phyloP scores from a whole-genome alignment of 768 basidiomycete species.

The Collybia sordida region DNA sequence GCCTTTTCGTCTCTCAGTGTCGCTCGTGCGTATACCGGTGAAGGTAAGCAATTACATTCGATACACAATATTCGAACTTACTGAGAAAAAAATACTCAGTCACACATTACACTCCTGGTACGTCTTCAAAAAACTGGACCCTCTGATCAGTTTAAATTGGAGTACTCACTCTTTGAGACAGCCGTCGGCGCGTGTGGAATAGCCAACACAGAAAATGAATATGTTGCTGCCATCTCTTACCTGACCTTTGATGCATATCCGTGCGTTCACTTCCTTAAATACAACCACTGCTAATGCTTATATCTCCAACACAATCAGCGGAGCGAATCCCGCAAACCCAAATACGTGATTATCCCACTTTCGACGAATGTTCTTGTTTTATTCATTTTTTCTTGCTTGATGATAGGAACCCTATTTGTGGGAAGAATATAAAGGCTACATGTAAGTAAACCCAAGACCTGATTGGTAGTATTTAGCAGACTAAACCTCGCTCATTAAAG shows the following conservation, averaged over 20 bases:
- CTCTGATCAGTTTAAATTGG: no score
- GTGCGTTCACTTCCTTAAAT: slow-evolving; percentile 1
- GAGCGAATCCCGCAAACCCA: slow-evolving; percentile 6
- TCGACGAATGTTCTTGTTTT: not conserved
- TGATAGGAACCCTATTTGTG: slow-evolving; percentile 17
- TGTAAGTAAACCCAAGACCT: slow-evolving; percentile 3
- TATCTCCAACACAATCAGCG: slow-evolving; percentile 2
- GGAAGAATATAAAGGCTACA: slow-evolving; percentile 9
- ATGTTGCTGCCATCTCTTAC: slow-evolving; percentile 59
- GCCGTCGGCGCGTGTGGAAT: slow-evolving; percentile 68
- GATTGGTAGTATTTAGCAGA: not conserved
- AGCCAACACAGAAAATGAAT: slow-evolving; percentile 47
- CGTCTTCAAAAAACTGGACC: no score
- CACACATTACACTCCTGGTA: no score
- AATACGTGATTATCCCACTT: slow-evolving; percentile 4
- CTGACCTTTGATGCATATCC: slow-evolving; percentile 34
- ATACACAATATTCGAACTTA: no score
- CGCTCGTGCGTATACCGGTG: no score
- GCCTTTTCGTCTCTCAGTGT: no score
- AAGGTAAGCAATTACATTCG: no score
- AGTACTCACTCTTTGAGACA: slow-evolving; percentile 26
- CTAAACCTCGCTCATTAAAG: not conserved
- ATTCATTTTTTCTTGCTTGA: not conserved
- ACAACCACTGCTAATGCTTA: not conserved
- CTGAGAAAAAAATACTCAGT: no score